phyloP scores from a whole-genome alignment of 805 yeast species.

The Candida germanica region DNA sequence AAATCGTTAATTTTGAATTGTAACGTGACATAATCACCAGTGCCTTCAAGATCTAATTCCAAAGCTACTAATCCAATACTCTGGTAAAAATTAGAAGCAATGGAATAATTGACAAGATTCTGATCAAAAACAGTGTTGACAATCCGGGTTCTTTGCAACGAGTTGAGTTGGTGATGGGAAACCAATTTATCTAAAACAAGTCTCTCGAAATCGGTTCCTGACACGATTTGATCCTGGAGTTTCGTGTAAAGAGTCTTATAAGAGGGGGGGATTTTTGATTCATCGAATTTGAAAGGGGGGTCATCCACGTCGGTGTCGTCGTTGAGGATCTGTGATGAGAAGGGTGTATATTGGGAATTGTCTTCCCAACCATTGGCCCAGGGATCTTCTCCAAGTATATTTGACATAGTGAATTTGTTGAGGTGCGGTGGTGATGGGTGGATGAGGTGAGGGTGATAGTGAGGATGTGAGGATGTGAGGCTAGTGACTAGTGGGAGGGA shows the following conservation, averaged over 20 bases:
- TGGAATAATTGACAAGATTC: slow-evolving; percentile 28
- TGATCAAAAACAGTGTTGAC: slow-evolving; percentile 36
- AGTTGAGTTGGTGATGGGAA: slow-evolving; percentile 22
- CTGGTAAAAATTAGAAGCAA: slow-evolving; percentile 29
- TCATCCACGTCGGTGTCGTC: slow-evolving; percentile 5
- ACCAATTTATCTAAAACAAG: slow-evolving; percentile 27
- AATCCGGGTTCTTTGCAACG: slow-evolving; percentile 30
- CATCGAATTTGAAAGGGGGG: slow-evolving; percentile 10
- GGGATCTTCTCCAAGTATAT: too few species aligned
- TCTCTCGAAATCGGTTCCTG: slow-evolving; percentile 29
- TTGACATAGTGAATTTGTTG: too few species aligned
- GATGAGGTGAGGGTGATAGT: too few species aligned
- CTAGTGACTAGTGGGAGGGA: too few species aligned
- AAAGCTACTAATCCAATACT: slow-evolving; percentile 39
- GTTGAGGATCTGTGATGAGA: slow-evolving; percentile 1
- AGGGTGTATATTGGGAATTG: slow-evolving; percentile 3
- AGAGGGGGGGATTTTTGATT: slow-evolving; percentile 27
- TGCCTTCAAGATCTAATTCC: slow-evolving; percentile 40
- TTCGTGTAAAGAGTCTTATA: slow-evolving; percentile 21
- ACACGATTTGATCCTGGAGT: slow-evolving; percentile 16
- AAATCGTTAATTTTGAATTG: slow-evolving; percentile 32
- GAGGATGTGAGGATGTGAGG: too few species aligned
- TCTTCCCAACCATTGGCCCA: slow-evolving; percentile 41
- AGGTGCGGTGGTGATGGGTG: too few species aligned
- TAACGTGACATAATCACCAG: slow-evolving; percentile 43